These are phyloP conservation scores for Glaciozyma antarctica DNA, from an alignment of 768 basidiomycete genomes.

Conservation along the genomic window DNA sequence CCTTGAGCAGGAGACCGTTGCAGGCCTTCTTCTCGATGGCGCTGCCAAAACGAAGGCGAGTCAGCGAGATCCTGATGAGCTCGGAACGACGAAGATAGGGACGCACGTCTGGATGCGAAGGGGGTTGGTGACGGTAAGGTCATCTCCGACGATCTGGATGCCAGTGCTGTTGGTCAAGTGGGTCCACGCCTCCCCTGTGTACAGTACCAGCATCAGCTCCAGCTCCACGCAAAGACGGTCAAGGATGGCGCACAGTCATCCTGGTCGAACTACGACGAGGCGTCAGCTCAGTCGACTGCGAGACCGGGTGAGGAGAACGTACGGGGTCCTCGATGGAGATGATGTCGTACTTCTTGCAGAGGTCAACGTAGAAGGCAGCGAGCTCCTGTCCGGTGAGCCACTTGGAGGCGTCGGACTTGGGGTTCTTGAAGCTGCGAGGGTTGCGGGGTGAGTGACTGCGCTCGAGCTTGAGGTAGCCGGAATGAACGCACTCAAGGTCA, in stretches of 20 bases:
- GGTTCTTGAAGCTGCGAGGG: constrained; percentile 73
- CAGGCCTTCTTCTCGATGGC: constrained; percentile 99
- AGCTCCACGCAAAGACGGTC: not conserved
- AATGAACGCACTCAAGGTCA: constrained; percentile 57
- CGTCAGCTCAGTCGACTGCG: no score
- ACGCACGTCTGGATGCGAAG: constrained; percentile 73
- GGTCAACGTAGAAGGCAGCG: constrained; percentile 77
- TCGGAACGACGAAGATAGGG: not conserved
- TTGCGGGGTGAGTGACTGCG: constrained; percentile 3
- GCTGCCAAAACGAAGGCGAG: not conserved
- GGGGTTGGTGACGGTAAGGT: constrained; percentile 96
- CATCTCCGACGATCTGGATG: constrained; percentile 65
- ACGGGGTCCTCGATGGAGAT: constrained; percentile 78
- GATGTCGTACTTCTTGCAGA: constrained; percentile 89
- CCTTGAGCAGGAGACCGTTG: constrained; percentile 95
- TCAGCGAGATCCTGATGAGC: not conserved
- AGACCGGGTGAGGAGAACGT: no score
- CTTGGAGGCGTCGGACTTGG: constrained; percentile 94
- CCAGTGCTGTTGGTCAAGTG: constrained; percentile 71
- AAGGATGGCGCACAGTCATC: constrained; percentile 63
- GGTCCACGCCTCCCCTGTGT: constrained; percentile 69
- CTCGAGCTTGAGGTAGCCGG: not conserved
- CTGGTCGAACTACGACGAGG: constrained; percentile 63
- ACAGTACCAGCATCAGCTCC: not conserved
- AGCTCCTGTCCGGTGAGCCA: constrained; percentile 90